Evolutionary conservation across 2,329 filamentous ascomycete species (phyloP).

Genomic region (Elsinoe australis): DNA sequence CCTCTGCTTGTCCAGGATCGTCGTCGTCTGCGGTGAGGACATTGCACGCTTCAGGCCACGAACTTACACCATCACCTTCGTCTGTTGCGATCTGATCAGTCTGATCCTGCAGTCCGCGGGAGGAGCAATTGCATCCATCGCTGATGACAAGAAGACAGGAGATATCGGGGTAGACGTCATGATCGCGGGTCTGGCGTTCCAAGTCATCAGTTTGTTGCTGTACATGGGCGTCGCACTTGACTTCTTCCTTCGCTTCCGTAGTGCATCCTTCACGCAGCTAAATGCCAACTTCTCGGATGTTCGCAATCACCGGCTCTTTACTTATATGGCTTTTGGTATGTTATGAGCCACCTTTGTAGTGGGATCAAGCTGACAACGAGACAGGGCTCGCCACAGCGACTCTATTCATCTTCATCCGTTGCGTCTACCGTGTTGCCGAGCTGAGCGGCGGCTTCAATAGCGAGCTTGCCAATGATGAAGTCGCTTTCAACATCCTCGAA

Average conservation of each 20-base stretch:
- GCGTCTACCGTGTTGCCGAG: conserved; percentile 44
- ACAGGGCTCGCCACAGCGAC: conserved; percentile 34
- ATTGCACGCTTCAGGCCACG: conserved; percentile 21
- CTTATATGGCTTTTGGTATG: conserved; percentile 16
- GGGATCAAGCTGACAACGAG: not conserved
- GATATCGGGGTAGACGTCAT: conserved; percentile 47
- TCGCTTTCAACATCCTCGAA: conserved; percentile 42
- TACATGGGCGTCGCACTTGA: conserved; percentile 30
- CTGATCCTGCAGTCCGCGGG: conserved; percentile 50
- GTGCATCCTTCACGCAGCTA: conserved; percentile 8
- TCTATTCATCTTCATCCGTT: conserved; percentile 41
- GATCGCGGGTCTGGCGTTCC: conserved; percentile 49
- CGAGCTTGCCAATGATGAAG: conserved; percentile 39
- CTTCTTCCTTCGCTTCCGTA: not conserved
- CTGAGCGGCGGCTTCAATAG: conserved; percentile 41
- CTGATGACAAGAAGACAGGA: conserved; percentile 33
- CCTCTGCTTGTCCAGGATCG: conserved; percentile 50
- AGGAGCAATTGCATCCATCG: conserved; percentile 50
- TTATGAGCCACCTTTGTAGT: not conserved
- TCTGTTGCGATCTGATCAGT: conserved; percentile 48
- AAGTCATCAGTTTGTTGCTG: conserved; percentile 44
- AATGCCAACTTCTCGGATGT: conserved; percentile 12
- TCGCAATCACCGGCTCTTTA: conserved; percentile 17
- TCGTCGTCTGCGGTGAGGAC: conserved; percentile 43
- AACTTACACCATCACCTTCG: conserved; percentile 47